Percentiles rank a stretch among this genome's conserved stretches.
Conservation (phyloP, 805 yeast species). For the Saitoella complicata region DNA sequence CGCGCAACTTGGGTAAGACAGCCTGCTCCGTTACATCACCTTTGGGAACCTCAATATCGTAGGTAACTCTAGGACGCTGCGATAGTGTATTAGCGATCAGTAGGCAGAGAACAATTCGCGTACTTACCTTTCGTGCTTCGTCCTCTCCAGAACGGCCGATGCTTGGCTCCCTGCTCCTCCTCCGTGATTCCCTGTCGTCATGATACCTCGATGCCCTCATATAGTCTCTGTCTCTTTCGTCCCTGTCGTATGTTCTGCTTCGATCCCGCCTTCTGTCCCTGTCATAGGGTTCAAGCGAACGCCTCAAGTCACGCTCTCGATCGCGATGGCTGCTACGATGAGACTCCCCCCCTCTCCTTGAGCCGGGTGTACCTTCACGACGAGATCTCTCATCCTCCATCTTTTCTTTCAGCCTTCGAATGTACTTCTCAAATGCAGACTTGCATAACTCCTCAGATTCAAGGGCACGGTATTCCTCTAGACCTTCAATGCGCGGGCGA, state of each 20-base stretch:
- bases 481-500: conserved; percentile 17
- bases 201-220: not conserved
- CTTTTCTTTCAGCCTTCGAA: conserved; percentile 17
- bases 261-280: not conserved
- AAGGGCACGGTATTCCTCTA: conserved; percentile 24
- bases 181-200: not conserved
- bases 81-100: no score
- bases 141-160: not conserved
- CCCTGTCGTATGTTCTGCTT: no score
- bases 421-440: conserved; percentile 23
- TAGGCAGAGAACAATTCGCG: no score
- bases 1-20: no score
- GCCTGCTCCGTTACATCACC: no score
- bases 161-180: not conserved
- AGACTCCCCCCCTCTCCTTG: not conserved
- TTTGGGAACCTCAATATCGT: no score
- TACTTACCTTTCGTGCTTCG: not conserved
- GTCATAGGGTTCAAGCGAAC: not conserved
- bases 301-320: not conserved
- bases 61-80: no score
- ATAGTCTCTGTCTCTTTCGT: not conserved
- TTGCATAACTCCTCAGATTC: conserved; percentile 19
- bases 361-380: not conserved
- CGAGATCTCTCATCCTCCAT: conserved; percentile 7
- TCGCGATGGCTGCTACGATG: not conserved